A percentile compares a stretch with the other conserved stretches of the same genome.
Conservation (phyloP, 148 eudicot genomes). For the Camellia granthamiana region DNA sequence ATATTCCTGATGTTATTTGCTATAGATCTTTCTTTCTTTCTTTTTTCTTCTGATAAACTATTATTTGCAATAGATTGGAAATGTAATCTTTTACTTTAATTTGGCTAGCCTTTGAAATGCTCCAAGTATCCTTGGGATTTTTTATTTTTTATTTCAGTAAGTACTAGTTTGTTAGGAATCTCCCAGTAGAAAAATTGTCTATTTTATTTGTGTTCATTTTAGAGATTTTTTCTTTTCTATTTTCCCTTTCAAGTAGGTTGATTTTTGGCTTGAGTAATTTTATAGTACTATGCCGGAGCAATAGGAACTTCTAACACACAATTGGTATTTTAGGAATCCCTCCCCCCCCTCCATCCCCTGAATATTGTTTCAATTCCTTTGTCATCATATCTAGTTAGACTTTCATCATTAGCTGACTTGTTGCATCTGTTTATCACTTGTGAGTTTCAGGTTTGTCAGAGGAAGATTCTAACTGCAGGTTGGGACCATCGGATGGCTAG, state of each 20-base stretch:
- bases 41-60: no score
- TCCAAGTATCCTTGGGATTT: background rate
- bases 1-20: constrained; percentile 15
- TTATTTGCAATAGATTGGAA: background rate
- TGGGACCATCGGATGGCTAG: constrained; percentile 67
- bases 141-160: no score
- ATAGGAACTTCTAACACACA: background rate
- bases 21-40: background rate
- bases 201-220: background rate
- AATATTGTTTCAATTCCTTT: background rate
- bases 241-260: background rate
- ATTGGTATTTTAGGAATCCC: background rate
- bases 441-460: constrained; percentile 62
- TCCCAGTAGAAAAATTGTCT: no score
- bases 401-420: background rate
- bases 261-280: background rate
- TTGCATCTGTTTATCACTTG: constrained; percentile 12
- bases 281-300: background rate
- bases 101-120: constrained; percentile 12
- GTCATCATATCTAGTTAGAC: background rate
- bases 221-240: background rate
- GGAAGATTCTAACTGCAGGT: constrained; percentile 63
- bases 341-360: background rate
- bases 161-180: background rate
- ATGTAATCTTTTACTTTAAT: background rate